These are phyloP conservation scores for Neonectria punicea DNA, from an alignment of 2,329 filamentous ascomycete genomes.

Conservation along the genomic window DNA sequence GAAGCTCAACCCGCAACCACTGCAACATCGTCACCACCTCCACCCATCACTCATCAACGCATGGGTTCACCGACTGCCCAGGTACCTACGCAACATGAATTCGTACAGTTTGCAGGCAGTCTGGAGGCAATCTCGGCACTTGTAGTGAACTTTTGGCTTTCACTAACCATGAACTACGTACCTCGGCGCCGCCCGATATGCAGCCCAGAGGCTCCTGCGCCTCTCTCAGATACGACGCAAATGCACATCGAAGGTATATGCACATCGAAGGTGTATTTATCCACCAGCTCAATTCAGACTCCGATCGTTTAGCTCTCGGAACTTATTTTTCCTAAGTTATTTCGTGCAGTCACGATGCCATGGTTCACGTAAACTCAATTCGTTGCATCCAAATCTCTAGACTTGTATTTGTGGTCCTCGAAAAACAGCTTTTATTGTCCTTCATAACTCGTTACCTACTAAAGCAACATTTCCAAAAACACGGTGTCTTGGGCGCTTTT, in stretches of 20 bases:
- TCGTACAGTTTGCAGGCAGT: not conserved
- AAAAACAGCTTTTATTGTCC: slow-evolving; percentile 53
- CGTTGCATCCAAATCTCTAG: slow-evolving; percentile 32
- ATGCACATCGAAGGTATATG: not conserved
- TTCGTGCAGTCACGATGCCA: not conserved
- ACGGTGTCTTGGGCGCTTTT: slow-evolving; percentile 47
- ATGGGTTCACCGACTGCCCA: not conserved
- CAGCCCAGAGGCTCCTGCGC: slow-evolving; percentile 7
- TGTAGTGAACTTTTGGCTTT: too few relatives aligned
- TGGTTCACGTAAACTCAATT: slow-evolving; percentile 9
- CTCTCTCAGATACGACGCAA: not conserved
- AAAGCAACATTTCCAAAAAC: slow-evolving; percentile 49
- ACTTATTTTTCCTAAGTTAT: not conserved
- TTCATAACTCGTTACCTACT: slow-evolving; percentile 54
- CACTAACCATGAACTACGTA: not conserved
- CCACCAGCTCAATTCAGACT: not conserved
- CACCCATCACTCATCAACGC: too few relatives aligned
- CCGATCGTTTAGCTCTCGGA: not conserved
- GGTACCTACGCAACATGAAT: not conserved
- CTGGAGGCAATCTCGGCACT: not conserved
- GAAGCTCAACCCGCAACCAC: slow-evolving; percentile 1
- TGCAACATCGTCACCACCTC: too few relatives aligned
- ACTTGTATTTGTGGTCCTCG: slow-evolving; percentile 36
- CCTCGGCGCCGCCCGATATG: not conserved
- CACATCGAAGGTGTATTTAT: not conserved